Conservation (phyloP, 2,329 filamentous ascomycete species). For the Aureobasidium sp. region DNA sequence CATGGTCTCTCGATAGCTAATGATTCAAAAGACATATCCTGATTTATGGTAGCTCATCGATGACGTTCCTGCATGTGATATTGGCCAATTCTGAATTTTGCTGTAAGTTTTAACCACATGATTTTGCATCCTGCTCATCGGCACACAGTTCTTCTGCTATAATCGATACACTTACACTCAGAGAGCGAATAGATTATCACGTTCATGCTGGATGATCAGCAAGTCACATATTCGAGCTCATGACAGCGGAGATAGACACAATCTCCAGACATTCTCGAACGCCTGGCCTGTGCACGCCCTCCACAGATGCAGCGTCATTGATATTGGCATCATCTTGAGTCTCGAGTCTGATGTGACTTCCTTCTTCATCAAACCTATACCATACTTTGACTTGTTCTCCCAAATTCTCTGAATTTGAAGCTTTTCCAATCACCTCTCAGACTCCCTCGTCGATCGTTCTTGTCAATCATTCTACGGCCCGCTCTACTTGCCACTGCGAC, state of each 20-base stretch:
- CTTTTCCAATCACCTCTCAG: not conserved
- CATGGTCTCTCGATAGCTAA: no score
- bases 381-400: not conserved
- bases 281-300: not conserved
- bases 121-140: no score
- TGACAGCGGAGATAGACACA: not conserved
- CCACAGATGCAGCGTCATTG: constrained; percentile 3
- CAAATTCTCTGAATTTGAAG: not conserved
- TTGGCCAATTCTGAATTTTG: no score
- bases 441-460: not conserved
- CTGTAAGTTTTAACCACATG: no score
- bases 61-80: no score
- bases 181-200: no score
- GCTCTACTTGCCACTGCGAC: not conserved
- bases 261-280: not conserved
- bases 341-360: not conserved
- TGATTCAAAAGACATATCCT: no score
- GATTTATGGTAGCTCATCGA: no score
- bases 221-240: not conserved
- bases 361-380: not conserved
- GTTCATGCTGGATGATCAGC: not conserved
- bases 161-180: no score
- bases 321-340: not conserved
- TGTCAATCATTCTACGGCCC: not conserved
- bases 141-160: no score